These are phyloP conservation scores for Suillus subalutaceus DNA, from an alignment of 768 basidiomycete species.

Conservation along the genomic window DNA sequence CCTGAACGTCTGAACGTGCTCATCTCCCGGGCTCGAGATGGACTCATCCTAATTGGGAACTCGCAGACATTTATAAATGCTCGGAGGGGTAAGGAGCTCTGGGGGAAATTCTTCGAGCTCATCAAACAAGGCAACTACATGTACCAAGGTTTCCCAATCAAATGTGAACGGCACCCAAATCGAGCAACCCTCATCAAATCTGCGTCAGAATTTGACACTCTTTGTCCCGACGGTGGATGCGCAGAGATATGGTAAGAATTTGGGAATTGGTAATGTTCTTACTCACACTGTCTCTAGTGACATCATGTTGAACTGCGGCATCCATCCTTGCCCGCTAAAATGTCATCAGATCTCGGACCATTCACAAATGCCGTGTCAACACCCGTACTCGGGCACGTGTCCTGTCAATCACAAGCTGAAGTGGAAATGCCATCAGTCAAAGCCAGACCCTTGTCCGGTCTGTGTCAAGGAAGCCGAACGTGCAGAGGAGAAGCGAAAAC, in stretches of 20 bases:
- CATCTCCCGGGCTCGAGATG: conserved; percentile 68
- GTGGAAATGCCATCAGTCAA: conserved; percentile 47
- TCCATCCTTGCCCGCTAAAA: conserved; percentile 59
- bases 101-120: conserved; percentile 51
- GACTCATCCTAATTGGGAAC: conserved; percentile 69
- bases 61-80: conserved; percentile 56
- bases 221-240: conserved; percentile 68
- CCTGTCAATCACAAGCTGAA: conserved; percentile 41
- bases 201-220: conserved; percentile 50
- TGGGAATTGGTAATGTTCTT: not conserved
- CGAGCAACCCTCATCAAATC: conserved; percentile 39
- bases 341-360: conserved; percentile 62
- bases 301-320: conserved; percentile 47
- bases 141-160: conserved; percentile 60
- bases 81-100: conserved; percentile 52
- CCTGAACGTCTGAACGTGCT: conserved; percentile 73
- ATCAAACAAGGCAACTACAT: conserved; percentile 47
- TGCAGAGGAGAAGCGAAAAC: conserved; percentile 43
- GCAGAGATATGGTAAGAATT: conserved; percentile 54
- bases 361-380: conserved; percentile 53
- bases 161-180: conserved; percentile 58
- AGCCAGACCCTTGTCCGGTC: conserved; percentile 40
- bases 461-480: conserved; percentile 50
- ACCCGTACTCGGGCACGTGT: conserved; percentile 43
- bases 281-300: conserved; percentile 39